Base-by-base conservation (phyloP, 1,139 yeast species). In the Nakaseomyces glabratus region DNA sequence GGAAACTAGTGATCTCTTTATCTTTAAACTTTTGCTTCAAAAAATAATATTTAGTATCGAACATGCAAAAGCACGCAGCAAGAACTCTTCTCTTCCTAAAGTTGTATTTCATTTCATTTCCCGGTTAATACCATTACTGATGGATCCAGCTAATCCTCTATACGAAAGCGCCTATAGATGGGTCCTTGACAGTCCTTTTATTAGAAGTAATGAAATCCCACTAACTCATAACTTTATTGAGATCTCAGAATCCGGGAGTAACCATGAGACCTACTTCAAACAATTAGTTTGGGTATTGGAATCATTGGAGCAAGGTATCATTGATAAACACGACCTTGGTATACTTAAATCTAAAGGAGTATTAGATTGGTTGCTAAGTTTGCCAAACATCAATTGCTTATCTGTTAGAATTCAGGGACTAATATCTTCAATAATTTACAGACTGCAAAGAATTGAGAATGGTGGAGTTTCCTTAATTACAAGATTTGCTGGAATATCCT, bases 261-360 rank as follows among this genome's bases (percentile, higher is more conserved):
- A 66, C 26, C 66, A 69, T 11, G 82, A 74, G n/a, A 56, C 58
- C 14, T 75, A 73, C 47, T 71, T 72, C 45, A 69, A 67, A 35
- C 82, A 81, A 44, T 45, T 79, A 4, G 52, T 65, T 1, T 85
- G 95, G 95, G 58, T 82, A n/a, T 52, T 82, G 33, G 67, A 65
- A 11, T 58, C 61, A 6, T 50, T 84, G 19, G 56, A 62, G 3
- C 43, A 53, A 16, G 76, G 82, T 2, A 52, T 72, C 2, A 65
- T 65, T 7, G 61, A 66, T 5, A 47, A 56, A 4, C 52, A 55
- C 4, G 93, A 82, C 52, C 63, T 82, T 34, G 58, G 66, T 22
- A 51, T 76, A 4, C 55, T 80, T 36, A 63, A 68, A 43, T 62
- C 60, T 35, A 67, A 62, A 33, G 76, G 76, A 2, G 68, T 78